Evolutionary conservation across 306 rosid species (phyloP).

Genomic region (Pyrus bretschneideri): DNA sequence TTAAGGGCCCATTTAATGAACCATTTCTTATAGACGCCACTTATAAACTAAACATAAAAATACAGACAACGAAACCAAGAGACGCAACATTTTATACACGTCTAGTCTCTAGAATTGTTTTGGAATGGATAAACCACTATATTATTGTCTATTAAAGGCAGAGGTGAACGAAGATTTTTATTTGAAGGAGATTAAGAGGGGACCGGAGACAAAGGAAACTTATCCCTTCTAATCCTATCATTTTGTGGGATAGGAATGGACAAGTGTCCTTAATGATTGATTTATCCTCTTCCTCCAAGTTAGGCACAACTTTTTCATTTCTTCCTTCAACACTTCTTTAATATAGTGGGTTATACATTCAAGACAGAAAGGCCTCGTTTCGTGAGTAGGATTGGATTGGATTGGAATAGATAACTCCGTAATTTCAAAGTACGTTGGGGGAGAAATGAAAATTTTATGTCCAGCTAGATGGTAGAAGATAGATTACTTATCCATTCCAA

Average conservation of each 20-base stretch:
- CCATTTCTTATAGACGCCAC: background rate
- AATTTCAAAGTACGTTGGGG: too few species aligned
- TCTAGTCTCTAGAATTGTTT: background rate
- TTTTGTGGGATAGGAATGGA: background rate
- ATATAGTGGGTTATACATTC: too few species aligned
- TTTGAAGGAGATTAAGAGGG: background rate
- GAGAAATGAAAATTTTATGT: too few species aligned
- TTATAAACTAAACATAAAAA: background rate
- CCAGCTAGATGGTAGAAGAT: too few species aligned
- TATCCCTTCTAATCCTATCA: background rate
- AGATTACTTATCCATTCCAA: too few species aligned
- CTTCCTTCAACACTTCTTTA: too few species aligned
- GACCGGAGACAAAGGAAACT: background rate
- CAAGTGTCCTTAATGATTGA: background rate
- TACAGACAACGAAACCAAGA: background rate
- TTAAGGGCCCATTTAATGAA: background rate
- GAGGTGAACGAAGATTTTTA: background rate
- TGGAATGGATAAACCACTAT: background rate
- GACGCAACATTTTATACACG: background rate
- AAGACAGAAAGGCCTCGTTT: too few species aligned
- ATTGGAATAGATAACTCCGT: too few species aligned
- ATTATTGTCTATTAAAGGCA: background rate
- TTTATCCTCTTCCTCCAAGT: background rate
- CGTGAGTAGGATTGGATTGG: too few species aligned
- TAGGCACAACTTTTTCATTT: too few species aligned